Evolutionary conservation across 306 rosid genomes (phyloP).

Genomic region (Fragaria vesca): DNA sequence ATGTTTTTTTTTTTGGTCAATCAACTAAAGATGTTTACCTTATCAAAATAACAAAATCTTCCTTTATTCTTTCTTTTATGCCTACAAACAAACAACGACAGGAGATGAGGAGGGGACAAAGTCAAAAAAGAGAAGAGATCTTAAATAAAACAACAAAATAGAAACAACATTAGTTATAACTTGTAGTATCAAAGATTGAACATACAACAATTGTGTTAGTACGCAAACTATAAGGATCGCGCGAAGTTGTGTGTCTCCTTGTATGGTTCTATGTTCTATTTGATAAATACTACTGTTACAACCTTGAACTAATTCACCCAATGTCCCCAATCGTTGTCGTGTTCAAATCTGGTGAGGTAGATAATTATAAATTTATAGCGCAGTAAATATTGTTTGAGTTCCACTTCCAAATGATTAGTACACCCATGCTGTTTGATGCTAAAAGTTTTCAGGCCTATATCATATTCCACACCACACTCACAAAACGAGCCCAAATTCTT

Average conservation of each 20-base stretch:
- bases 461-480: too few relatives aligned
- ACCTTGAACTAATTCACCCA: not conserved
- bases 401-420: too few relatives aligned
- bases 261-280: not conserved
- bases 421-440: too few relatives aligned
- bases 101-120: not conserved
- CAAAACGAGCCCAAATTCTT: too few relatives aligned
- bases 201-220: too few relatives aligned
- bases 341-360: not conserved
- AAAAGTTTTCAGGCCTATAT: too few relatives aligned
- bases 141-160: not conserved
- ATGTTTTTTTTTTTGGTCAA: not conserved
- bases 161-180: too few relatives aligned
- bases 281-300: not conserved
- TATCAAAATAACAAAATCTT: not conserved
- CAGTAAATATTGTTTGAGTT: too few relatives aligned
- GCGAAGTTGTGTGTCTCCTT: too few relatives aligned
- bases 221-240: too few relatives aligned
- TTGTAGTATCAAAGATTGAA: too few relatives aligned
- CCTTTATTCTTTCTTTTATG: not conserved
- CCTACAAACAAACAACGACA: not conserved
- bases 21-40: not conserved
- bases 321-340: not conserved
- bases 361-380: too few relatives aligned
- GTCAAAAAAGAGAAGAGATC: not conserved